Conservation (phyloP, 768 basidiomycete species). For the Rhodocollybia butyracea region DNA sequence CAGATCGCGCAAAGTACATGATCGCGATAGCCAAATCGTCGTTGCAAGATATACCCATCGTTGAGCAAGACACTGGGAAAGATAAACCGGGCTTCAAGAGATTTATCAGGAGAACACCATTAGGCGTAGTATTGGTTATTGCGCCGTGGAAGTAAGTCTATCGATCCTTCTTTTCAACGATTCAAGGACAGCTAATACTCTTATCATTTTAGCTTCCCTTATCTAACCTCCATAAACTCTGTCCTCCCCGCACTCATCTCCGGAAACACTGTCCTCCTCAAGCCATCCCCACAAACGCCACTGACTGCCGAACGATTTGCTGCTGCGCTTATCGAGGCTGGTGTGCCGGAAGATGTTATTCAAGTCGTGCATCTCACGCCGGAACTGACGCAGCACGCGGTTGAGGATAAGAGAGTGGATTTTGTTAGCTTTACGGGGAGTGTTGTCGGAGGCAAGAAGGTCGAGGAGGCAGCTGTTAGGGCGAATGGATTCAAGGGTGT, state of each 20-base stretch:
- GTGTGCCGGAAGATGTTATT: slow-evolving; percentile 71
- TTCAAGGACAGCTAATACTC: background rate
- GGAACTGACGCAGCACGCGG: slow-evolving; percentile 51
- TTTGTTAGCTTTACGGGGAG: slow-evolving; percentile 92
- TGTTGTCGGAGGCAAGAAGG: slow-evolving; percentile 70
- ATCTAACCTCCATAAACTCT: slow-evolving; percentile 87
- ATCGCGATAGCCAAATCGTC: slow-evolving; percentile 74
- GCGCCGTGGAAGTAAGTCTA: slow-evolving; percentile 85
- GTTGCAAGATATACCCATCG: slow-evolving; percentile 71
- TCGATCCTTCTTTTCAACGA: background rate
- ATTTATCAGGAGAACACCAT: slow-evolving; percentile 77
- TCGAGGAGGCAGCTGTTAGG: slow-evolving; percentile 66
- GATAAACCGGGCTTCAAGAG: slow-evolving; percentile 83
- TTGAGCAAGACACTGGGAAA: slow-evolving; percentile 71
- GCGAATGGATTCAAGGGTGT: slow-evolving; percentile 81
- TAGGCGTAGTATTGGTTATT: slow-evolving; percentile 87
- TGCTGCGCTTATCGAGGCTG: slow-evolving; percentile 65
- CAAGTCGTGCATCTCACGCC: slow-evolving; percentile 77
- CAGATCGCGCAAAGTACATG: slow-evolving; percentile 81
- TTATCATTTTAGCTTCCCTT: slow-evolving; percentile 67
- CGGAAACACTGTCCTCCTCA: slow-evolving; percentile 88
- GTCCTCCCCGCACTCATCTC: slow-evolving; percentile 89
- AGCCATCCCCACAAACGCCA: slow-evolving; percentile 97
- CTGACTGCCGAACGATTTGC: slow-evolving; percentile 80
- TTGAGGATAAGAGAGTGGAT: slow-evolving; percentile 63